Evolutionary conservation across 371 early-diverging fungal species (phyloP).

Genomic region (Mortierella sp.): DNA sequence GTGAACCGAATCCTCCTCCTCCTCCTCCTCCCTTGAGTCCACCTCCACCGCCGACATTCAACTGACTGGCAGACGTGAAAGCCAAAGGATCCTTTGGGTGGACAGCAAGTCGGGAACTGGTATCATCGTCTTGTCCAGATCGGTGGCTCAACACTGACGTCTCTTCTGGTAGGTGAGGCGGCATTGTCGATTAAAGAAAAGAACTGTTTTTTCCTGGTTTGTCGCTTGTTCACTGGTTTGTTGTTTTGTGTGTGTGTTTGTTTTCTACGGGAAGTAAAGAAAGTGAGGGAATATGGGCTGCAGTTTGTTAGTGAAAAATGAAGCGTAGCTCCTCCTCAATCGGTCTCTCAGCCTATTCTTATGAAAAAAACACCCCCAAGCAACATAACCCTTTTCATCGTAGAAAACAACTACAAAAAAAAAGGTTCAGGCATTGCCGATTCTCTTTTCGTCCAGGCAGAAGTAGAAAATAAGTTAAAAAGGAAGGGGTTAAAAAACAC

Average conservation of each 20-base stretch:
- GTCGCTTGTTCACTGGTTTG: background rate
- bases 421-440: background rate
- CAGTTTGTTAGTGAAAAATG: background rate
- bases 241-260: background rate
- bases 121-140: constrained; percentile 28
- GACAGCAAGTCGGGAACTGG: constrained; percentile 10
- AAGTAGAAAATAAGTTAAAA: background rate
- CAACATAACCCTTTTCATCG: no score
- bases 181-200: constrained; percentile 24
- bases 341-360: background rate
- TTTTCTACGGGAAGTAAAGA: background rate
- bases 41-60: constrained; percentile 1
- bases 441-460: background rate
- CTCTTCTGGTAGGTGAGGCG: constrained; percentile 45
- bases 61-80: constrained; percentile 5
- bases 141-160: constrained; percentile 30
- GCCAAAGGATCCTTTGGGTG: constrained; percentile 37
- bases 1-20: constrained; percentile 1
- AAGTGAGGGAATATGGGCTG: background rate
- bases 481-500: background rate
- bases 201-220: background rate
- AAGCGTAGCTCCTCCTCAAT: background rate
- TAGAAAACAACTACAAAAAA: background rate
- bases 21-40: constrained; percentile 21
- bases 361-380: background rate